Base-by-base conservation (phyloP, 108 stramenopile genomes). In the Skeletonema costatum region DNA sequence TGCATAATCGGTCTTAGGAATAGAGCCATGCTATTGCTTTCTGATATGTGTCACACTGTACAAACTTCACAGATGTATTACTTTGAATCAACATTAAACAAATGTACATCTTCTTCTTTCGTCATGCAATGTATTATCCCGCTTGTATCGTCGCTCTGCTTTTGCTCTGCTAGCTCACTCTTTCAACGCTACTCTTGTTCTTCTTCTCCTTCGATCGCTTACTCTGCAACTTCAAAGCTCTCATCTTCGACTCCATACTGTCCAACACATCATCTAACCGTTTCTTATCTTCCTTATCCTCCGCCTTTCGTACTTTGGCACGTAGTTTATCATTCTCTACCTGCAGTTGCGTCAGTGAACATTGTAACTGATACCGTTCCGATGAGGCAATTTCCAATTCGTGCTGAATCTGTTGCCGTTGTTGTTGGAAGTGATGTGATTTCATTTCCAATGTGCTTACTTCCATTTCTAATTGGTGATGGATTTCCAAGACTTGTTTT, bases 181-280 rank as follows among this genome's bases (percentile, higher is more conserved):
- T 11, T 10, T 39, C 39, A 1, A 46, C 3, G 16, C 44, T 46
- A n/a, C 16, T 4, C 44, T 11, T 25, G 25, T 25, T 53, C 51
- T 38, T 75, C 65, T 35, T 71, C 16, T 60, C 30, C 61, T 50
- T 73, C 46, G 41, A 50, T 38, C 61, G 60, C 44, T 73, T 63
- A 42, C 41, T 48, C 19, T 42, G 36, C 21, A 50, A 14, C 39
- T 73, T 82, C 74, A 75, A 53, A 14, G 70, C 69, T 42, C 39
- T 71, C 59, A 82, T 82, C 59, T 75, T 82, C 12, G 74, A 50
- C 17, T 82, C 69, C 81, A 82, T 71, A n/a, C 65, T 70, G 67
- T 75, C 70, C 48, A 82, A 61, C 25, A 82, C 70, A 71, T 75
- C 74, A 71, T 75, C 74, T 1, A 82, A 19, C 25, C 70, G 50